Evolutionary conservation across 148 eudicot genomes (phyloP).

Genomic region (Cornus controversa): DNA sequence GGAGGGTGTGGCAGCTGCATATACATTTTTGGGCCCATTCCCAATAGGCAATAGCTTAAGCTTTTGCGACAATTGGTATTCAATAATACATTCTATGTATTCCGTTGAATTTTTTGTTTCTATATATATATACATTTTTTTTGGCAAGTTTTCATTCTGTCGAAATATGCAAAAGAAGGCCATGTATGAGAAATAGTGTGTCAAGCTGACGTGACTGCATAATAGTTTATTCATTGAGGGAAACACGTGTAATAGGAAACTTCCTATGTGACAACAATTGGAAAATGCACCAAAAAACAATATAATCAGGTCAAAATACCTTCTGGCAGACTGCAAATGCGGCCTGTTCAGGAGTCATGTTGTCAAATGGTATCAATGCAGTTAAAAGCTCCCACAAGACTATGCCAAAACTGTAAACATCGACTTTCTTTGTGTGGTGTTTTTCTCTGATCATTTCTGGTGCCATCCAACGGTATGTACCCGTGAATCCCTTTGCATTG

Average conservation of each 20-base stretch:
- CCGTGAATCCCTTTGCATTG: slow-evolving; percentile 85
- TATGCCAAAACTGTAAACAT: slow-evolving; percentile 95
- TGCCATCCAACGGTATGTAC: slow-evolving; percentile 99
- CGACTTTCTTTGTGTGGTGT: slow-evolving; percentile 91
- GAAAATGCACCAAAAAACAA: not conserved
- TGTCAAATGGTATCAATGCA: slow-evolving; percentile 80
- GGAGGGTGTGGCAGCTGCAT: no score
- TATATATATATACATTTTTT: no score
- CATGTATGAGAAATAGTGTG: not conserved
- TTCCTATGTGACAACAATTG: not conserved
- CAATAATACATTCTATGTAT: no score
- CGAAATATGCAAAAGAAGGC: not conserved
- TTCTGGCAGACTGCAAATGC: slow-evolving; percentile 99
- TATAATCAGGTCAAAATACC: slow-evolving; percentile 37
- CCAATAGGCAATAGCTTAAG: no score
- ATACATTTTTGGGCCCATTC: no score
- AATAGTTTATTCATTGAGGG: not conserved
- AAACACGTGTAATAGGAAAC: not conserved
- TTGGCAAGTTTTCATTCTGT: no score
- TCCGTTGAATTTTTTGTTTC: no score
- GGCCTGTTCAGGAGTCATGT: slow-evolving; percentile 99
- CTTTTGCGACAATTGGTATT: no score
- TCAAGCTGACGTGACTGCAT: not conserved
- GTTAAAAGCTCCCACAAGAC: slow-evolving; percentile 97
- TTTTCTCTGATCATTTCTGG: slow-evolving; percentile 95